phyloP scores from a whole-genome alignment of 2,329 filamentous ascomycete species.

The Cladosporium sp. region DNA sequence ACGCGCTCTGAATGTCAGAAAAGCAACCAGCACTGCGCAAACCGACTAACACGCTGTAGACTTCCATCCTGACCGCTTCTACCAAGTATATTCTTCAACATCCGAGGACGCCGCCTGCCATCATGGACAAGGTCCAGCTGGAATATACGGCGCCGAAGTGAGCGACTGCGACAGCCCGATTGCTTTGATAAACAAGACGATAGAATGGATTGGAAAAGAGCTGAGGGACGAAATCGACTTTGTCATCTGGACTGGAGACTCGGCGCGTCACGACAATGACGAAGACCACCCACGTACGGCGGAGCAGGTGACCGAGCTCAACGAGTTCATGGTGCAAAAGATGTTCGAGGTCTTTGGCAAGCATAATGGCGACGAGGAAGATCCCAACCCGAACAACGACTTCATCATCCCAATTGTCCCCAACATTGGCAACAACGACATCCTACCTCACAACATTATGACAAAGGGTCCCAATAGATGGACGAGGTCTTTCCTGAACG shows the following conservation, averaged over 20 bases:
- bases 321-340: constrained; percentile 72
- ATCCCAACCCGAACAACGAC: constrained; percentile 54
- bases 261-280: constrained; percentile 43
- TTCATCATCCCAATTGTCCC: constrained; percentile 80
- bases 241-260: constrained; percentile 43
- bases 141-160: constrained; percentile 79
- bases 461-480: constrained; percentile 81
- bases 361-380: constrained; percentile 49
- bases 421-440: constrained; percentile 95
- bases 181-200: constrained; percentile 80
- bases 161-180: constrained; percentile 86
- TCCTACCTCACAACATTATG: constrained; percentile 95
- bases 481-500: constrained; percentile 71
- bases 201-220: constrained; percentile 72
- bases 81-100: constrained; percentile 75
- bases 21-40: constrained; percentile 20
- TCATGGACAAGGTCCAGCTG: constrained; percentile 71
- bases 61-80: constrained; percentile 87
- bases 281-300: constrained; percentile 69
- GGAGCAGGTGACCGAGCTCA: constrained; percentile 74
- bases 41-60: constrained; percentile 54
- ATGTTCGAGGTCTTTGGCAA: constrained; percentile 72
- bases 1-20: constrained; percentile 34
- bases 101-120: constrained; percentile 73
- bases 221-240: constrained; percentile 41